phyloP scores from a whole-genome alignment of 169 alveolate genomes.

The Ichthyophthirius multifiliis region DNA sequence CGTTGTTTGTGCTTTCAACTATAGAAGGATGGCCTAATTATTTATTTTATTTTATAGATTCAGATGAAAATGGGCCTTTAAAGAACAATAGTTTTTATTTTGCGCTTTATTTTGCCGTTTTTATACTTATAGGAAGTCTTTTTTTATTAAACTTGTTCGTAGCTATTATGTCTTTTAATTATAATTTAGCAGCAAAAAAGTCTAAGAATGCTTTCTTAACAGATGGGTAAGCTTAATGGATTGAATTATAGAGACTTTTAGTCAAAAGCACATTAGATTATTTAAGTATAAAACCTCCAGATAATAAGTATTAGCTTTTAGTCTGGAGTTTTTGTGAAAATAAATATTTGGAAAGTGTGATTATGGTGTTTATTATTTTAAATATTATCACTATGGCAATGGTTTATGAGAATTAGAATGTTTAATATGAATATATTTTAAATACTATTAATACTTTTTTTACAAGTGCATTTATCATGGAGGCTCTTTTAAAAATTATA shows the following conservation, averaged over 20 bases:
- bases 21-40: slow-evolving; percentile 83
- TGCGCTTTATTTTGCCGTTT: slow-evolving; percentile 55
- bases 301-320: too few relatives aligned
- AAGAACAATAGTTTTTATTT: slow-evolving; percentile 48
- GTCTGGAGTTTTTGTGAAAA: slow-evolving; percentile 33
- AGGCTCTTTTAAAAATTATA: slow-evolving; percentile 53
- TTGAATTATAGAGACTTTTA: slow-evolving; percentile 64
- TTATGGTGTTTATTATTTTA: slow-evolving; percentile 52
- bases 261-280: slow-evolving; percentile 48
- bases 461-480: slow-evolving; percentile 47
- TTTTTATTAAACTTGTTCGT: slow-evolving; percentile 80
- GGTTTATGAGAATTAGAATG: slow-evolving; percentile 48
- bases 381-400: slow-evolving; percentile 74
- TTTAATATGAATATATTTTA: not conserved
- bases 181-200: slow-evolving; percentile 63
- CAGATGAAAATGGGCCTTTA: slow-evolving; percentile 50
- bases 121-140: slow-evolving; percentile 74
- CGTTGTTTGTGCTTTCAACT: slow-evolving; percentile 78
- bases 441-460: not conserved
- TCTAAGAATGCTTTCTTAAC: slow-evolving; percentile 66
- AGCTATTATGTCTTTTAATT: slow-evolving; percentile 78
- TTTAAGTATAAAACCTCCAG: slow-evolving; percentile 53
- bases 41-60: slow-evolving; percentile 61
- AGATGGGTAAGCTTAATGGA: slow-evolving; percentile 73
- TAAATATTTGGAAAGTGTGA: slow-evolving; percentile 47